Evolutionary conservation across 768 basidiomycete genomes (phyloP).

Genomic region (Amanita rimosa): DNA sequence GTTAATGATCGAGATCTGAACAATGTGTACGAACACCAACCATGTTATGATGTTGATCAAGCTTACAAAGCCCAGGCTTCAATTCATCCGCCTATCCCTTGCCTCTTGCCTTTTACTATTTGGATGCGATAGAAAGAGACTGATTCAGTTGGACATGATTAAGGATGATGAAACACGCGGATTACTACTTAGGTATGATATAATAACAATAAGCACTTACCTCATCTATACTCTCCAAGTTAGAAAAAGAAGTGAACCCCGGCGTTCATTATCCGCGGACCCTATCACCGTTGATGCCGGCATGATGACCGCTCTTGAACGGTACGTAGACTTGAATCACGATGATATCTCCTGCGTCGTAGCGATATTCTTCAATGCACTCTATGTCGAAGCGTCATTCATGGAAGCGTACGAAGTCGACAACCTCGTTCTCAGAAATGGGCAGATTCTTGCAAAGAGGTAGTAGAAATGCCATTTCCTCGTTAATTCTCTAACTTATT

Average conservation of each 20-base stretch:
- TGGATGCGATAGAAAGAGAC: constrained; percentile 46
- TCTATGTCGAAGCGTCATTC: constrained; percentile 47
- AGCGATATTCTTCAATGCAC: constrained; percentile 52
- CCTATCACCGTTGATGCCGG: constrained; percentile 48
- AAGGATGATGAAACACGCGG: constrained; percentile 31
- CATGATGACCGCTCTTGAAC: constrained; percentile 42
- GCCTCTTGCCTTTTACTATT: constrained; percentile 51
- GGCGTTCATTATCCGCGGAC: constrained; percentile 33
- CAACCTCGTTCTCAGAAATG: constrained; percentile 62
- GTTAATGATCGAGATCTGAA: constrained; percentile 15
- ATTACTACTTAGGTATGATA: constrained; percentile 46
- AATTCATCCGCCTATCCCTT: constrained; percentile 52
- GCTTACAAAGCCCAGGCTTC: constrained; percentile 17
- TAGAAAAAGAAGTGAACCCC: constrained; percentile 38
- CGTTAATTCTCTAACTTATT: not conserved
- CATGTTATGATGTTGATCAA: not conserved
- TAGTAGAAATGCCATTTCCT: constrained; percentile 16
- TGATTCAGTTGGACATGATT: constrained; percentile 37
- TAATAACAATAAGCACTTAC: not conserved
- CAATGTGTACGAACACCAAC: constrained; percentile 23
- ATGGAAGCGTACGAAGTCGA: constrained; percentile 61
- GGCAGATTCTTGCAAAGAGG: constrained; percentile 46
- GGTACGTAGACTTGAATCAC: constrained; percentile 35
- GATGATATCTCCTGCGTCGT: constrained; percentile 41
- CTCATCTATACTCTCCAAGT: not conserved